Base-by-base conservation (phyloP, 768 basidiomycete genomes). In the Lentinus tigrinus region DNA sequence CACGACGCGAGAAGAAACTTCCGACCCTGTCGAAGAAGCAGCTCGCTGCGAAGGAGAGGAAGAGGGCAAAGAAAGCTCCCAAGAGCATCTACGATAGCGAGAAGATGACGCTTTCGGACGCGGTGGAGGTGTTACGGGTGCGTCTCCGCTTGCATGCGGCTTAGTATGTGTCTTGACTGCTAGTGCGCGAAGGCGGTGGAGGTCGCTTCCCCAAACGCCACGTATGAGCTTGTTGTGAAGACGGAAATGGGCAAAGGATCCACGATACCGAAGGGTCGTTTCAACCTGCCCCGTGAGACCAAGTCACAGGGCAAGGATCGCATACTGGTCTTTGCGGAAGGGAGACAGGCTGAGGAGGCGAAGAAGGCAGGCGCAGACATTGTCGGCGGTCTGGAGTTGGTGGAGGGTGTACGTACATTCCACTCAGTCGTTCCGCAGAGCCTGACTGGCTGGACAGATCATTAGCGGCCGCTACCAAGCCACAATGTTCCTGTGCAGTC, bases 251-350 rank as follows among this genome's bases (percentile, higher is more conserved):
- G 85, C 56, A 87, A 87, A 69, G 91, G 92, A 64, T 78, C 88
- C 43, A 82, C 91, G 26, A 86, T 96, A 17, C 91, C 96, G 9
- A 91, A 93, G 69, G 97, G 97, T 3, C 89, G 94, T 61, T 85
- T 95, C 50, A 87, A 82, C 63, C 81, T 98, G 47, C 93, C 95
- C 0, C 78, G 85, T 47, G 92, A 95, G 65, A 83, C 89, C 38
- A 92, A 91, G 67, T 72, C 83, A 26, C 85, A 83, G 65, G 68
- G 78, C 34, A 82, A 87, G 65, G 89, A 91, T 59, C 85, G 82
- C 54, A 87, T 98, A 53, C 80, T 97, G n/a, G 94, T 96, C 28
- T 98, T 98, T 66, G 95, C 95, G 3, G 91, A 94, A 64, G 93
- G 93, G 5, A 78, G 85, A 55, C 79, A 82, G 50, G 92, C 89